Conservation (phyloP, 1,284 basidiomycete species). For the Mycocalia duriaeana region DNA sequence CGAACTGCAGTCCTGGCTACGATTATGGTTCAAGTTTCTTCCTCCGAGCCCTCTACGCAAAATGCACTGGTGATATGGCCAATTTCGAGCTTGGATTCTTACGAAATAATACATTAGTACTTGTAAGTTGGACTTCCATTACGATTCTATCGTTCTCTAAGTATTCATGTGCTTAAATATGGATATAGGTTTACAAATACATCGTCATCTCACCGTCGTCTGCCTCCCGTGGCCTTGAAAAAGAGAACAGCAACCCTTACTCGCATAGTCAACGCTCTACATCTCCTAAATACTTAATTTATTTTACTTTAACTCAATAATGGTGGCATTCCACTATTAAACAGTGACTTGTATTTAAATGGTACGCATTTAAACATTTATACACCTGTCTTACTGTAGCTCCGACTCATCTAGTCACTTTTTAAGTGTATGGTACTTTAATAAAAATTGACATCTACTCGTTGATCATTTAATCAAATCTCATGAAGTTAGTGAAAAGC, state of each 20-base stretch:
- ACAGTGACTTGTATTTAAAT: too few relatives aligned
- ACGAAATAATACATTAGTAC: constrained; percentile 17
- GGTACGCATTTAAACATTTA: too few relatives aligned
- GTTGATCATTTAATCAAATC: too few relatives aligned
- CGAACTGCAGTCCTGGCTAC: constrained; percentile 10
- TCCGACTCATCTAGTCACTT: too few relatives aligned
- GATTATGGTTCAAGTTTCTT: constrained; percentile 9
- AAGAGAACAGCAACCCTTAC: constrained; percentile 5
- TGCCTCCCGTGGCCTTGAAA: constrained; percentile 10
- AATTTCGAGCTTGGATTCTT: constrained; percentile 16
- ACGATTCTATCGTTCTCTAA: too few relatives aligned
- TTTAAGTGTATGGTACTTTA: too few relatives aligned
- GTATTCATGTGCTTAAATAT: not conserved
- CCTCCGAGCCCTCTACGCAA: constrained; percentile 15
- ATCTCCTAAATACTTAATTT: too few relatives aligned
- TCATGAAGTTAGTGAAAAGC: too few relatives aligned
- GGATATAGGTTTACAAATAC: constrained; percentile 21
- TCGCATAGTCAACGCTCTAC: not conserved
- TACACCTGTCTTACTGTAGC: too few relatives aligned
- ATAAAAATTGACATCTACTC: too few relatives aligned
- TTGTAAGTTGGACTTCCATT: constrained; percentile 11
- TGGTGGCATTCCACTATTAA: too few relatives aligned
- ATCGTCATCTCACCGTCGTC: constrained; percentile 26
- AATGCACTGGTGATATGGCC: constrained; percentile 8
- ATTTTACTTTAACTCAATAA: too few relatives aligned